Evolutionary conservation across 306 rosid species (phyloP).

Genomic region (Ochetophila trinervis): DNA sequence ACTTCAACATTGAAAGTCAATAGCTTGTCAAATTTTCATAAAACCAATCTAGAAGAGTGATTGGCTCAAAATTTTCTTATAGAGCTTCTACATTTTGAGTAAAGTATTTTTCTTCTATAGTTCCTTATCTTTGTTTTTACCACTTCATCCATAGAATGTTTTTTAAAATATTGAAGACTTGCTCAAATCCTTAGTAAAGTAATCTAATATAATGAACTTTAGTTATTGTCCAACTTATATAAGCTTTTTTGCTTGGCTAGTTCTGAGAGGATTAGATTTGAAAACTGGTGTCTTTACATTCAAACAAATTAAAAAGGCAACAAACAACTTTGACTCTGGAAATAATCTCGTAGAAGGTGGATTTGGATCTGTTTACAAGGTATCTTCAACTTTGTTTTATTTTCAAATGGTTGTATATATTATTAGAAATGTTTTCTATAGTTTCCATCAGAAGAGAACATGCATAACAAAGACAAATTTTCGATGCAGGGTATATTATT

Average conservation of each 20-base stretch:
- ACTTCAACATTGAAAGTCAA: too few species aligned
- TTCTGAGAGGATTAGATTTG: slow-evolving; percentile 29
- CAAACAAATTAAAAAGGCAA: slow-evolving; percentile 32
- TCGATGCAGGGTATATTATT: slow-evolving; percentile 13
- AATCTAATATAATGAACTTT: too few species aligned
- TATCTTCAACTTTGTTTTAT: neutral
- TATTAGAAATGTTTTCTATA: neutral
- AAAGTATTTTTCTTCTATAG: too few species aligned
- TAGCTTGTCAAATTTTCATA: too few species aligned
- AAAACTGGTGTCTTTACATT: slow-evolving; percentile 36
- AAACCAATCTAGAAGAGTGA: too few species aligned
- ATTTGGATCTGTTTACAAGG: slow-evolving; percentile 25
- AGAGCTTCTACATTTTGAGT: too few species aligned
- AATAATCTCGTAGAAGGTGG: slow-evolving; percentile 22
- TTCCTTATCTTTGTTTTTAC: too few species aligned
- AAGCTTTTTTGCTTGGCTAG: slow-evolving; percentile 10
- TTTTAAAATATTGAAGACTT: too few species aligned
- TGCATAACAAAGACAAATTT: neutral
- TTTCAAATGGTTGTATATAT: neutral
- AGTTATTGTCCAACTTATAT: too few species aligned
- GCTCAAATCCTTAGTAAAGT: too few species aligned
- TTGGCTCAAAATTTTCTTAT: too few species aligned
- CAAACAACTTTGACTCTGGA: slow-evolving; percentile 2
- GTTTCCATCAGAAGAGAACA: neutral
- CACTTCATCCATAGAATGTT: too few species aligned